Evolutionary conservation across 495 filamentous ascomycete genomes (phyloP).

Genomic region (Hypoxylon trugodes): DNA sequence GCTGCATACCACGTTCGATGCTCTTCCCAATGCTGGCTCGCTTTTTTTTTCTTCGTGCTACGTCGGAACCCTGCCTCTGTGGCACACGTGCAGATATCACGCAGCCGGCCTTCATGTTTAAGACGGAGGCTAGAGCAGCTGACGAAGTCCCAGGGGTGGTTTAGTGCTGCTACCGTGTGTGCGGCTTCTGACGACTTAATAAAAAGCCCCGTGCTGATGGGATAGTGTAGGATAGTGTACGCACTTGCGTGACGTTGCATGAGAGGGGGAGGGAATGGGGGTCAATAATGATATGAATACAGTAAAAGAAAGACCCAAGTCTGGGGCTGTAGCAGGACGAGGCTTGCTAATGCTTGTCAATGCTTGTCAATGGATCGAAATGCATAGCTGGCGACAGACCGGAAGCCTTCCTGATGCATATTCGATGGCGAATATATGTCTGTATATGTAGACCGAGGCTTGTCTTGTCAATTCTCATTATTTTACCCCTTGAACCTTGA

Average conservation of each 20-base stretch:
- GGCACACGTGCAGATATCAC: conserved; percentile 44
- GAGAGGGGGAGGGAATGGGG: conserved; percentile 14
- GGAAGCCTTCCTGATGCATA: too few relatives aligned
- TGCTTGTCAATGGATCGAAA: conserved; percentile 9
- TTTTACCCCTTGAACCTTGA: conserved; percentile 1
- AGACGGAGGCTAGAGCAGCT: conserved; percentile 39
- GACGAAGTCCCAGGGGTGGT: conserved; percentile 25
- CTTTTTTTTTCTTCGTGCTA: conserved; percentile 18
- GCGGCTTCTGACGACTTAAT: conserved; percentile 32
- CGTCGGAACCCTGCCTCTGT: conserved; percentile 32
- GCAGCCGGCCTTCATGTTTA: conserved; percentile 27
- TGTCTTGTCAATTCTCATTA: too few relatives aligned
- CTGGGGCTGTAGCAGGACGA: conserved; percentile 24
- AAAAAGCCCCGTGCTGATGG: conserved; percentile 38
- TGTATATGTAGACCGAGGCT: too few relatives aligned
- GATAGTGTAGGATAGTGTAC: conserved; percentile 24
- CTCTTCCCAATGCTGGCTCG: conserved; percentile 33
- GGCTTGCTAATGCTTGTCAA: conserved; percentile 28
- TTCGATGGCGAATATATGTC: too few relatives aligned
- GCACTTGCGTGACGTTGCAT: conserved; percentile 42
- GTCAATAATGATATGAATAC: conserved; percentile 9
- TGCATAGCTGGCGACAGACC: not conserved
- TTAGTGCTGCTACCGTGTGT: conserved; percentile 36
- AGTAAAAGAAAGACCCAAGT: conserved; percentile 3
- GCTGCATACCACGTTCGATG: conserved; percentile 36